phyloP scores from a whole-genome alignment of 2,329 filamentous ascomycete genomes.

The Alternaria brassicicola region DNA sequence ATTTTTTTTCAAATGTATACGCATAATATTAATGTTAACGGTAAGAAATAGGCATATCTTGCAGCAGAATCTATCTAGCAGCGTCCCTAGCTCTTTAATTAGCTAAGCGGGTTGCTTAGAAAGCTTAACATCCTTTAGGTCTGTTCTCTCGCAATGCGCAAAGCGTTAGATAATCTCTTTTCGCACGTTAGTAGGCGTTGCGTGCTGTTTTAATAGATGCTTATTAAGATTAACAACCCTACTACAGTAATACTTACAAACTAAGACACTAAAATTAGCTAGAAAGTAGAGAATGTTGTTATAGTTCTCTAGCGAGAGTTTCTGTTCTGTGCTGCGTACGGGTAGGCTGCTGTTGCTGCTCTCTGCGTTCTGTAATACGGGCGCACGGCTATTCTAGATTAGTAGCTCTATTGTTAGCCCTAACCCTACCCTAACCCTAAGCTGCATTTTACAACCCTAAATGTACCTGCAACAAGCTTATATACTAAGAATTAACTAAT shows the following conservation, averaged over 20 bases:
- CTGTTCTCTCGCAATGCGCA: not conserved
- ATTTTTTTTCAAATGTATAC: not conserved
- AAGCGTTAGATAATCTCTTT: not conserved
- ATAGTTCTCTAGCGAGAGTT: not conserved
- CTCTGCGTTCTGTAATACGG: not conserved
- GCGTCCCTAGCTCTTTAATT: not conserved
- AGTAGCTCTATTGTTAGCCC: not conserved
- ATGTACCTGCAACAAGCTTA: not conserved
- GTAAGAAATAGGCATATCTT: not conserved
- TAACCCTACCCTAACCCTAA: not conserved
- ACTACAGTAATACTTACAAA: not conserved
- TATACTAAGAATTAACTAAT: not conserved
- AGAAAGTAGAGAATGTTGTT: not conserved
- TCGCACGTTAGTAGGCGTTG: not conserved
- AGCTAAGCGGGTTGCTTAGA: not conserved
- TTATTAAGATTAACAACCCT: not conserved
- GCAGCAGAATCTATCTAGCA: not conserved
- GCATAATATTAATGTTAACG: not conserved
- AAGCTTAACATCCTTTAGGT: not conserved
- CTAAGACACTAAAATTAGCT: not conserved
- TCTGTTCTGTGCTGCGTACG: not conserved
- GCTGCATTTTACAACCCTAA: not conserved
- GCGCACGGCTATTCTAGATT: not conserved
- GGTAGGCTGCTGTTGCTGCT: constrained; percentile 2
- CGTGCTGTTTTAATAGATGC: not conserved